Evolutionary conservation across 176 grass and related monocot species (phyloP).

Genomic region (Stipa capillata): DNA sequence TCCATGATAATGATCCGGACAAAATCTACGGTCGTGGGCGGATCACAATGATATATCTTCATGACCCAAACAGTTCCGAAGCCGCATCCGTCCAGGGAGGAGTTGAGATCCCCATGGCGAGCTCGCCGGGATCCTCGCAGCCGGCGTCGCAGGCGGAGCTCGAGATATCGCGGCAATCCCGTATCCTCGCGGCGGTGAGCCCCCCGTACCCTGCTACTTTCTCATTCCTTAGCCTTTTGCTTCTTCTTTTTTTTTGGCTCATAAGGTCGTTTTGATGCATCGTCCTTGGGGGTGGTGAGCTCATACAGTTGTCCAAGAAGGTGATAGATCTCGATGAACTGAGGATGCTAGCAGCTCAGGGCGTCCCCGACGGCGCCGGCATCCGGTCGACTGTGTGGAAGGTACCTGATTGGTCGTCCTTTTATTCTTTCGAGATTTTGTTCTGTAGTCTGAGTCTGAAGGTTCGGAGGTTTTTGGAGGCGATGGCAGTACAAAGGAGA

Average conservation of each 20-base stretch:
- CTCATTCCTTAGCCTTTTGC: not conserved
- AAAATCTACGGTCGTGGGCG: not conserved
- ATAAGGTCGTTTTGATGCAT: not conserved
- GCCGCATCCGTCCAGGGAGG: too few species aligned
- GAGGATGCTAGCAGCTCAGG: constrained; percentile 57
- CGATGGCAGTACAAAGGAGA: not conserved
- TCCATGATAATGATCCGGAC: not conserved
- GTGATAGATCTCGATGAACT: constrained; percentile 76
- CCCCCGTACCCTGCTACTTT: not conserved
- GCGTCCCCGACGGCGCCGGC: constrained; percentile 65
- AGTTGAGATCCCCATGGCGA: constrained; percentile 24
- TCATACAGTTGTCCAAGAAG: constrained; percentile 71
- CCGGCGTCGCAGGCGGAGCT: constrained; percentile 16
- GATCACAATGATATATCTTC: not conserved
- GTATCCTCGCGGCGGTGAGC: constrained; percentile 55
- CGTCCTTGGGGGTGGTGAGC: not conserved
- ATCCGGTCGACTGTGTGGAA: constrained; percentile 80
- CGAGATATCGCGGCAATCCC: constrained; percentile 77
- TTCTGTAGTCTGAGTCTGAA: not conserved
- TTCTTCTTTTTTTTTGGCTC: not conserved
- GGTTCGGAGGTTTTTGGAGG: not conserved
- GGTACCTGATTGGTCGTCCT: constrained; percentile 22
- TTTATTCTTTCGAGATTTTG: not conserved
- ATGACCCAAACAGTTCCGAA: not conserved
- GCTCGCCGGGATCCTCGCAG: constrained; percentile 27